A percentile compares a stretch with the other conserved stretches of the same genome.
phyloP scores from a whole-genome alignment of 2,329 filamentous ascomycete genomes.

The Alternaria sp. region DNA sequence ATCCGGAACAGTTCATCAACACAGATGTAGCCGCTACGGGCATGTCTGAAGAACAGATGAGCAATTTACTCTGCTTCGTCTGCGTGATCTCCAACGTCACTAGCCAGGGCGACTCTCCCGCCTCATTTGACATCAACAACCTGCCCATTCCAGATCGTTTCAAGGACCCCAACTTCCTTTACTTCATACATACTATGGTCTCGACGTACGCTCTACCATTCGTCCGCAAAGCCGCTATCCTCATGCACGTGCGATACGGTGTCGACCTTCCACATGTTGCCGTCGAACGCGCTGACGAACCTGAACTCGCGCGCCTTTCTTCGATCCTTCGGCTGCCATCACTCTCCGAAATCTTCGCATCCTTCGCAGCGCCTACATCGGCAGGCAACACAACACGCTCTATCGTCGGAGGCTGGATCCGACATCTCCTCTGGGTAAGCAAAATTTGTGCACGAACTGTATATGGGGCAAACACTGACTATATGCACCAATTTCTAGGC shows the following conservation, averaged over 20 bases:
- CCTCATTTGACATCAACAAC: conserved; percentile 36
- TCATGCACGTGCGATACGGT: conserved; percentile 88
- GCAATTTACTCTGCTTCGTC: conserved; percentile 44
- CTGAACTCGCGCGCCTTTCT: conserved; percentile 84
- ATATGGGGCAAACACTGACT: background rate
- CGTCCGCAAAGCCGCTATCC: conserved; percentile 82
- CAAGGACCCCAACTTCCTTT: conserved; percentile 44
- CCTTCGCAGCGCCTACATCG: conserved; percentile 54
- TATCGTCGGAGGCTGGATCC: conserved; percentile 76
- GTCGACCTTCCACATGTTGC: conserved; percentile 81
- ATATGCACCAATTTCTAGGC: conserved; percentile 14
- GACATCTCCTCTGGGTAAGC: conserved; percentile 61
- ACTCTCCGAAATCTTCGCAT: conserved; percentile 79
- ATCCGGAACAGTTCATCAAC: conserved; percentile 39
- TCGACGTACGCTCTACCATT: conserved; percentile 90
- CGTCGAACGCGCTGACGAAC: conserved; percentile 64
- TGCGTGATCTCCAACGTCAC: conserved; percentile 43
- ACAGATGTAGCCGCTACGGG: conserved; percentile 34
- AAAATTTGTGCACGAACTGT: background rate
- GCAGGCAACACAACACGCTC: conserved; percentile 54
- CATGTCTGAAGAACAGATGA: conserved; percentile 38
- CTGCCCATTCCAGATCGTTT: conserved; percentile 35
- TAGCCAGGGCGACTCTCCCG: conserved; percentile 33
- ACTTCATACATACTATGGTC: conserved; percentile 57
- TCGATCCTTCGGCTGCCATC: conserved; percentile 78